Evolutionary conservation across 1,139 yeast species (phyloP), one percentile per base, ranked within the genome.

Genomic region (Kazachstania sp.): DNA sequence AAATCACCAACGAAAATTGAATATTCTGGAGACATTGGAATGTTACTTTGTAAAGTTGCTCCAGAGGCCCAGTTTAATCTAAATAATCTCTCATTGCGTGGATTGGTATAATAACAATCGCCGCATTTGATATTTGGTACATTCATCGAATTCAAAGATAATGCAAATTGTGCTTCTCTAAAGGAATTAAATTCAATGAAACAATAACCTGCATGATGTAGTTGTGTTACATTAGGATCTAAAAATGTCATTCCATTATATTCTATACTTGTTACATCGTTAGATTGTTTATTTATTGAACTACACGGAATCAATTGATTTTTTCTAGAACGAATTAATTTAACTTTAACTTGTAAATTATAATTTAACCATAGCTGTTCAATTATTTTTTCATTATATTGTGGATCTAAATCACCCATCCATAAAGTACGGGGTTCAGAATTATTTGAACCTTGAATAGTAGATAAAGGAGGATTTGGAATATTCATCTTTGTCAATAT

Each of bases 381-480:
- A 45, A 90, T 78, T 43, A 78, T 72, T 15, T 70, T 71, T 64
- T 88, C 97, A 53, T 84, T 88, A 81, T 94, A 85, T 67, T 79
- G 73, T 1, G 94, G 86, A 57, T 88, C 96, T 42, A 90, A 70
- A 64, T 88, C 97, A 11, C 97, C 97, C 97, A 90, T 90, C 96
- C 96, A 88, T 46, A 87, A 65, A 2, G 84, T 79, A 49, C 79
- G 67, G 13, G 75, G 71, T 15, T 70, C 69, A 15, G 38, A 37
- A 19, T 20, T 30, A 16, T 20, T 36, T 3, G 45, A 23, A 31
- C 7, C n/a, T n/a, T 38, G 44, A 13, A 20, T 29, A 9, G 26
- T 36, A 13, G 37, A 36, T 4, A 16, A 16, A 19, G 26, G n/a
- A 12, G 39, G 38, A 6, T 39, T 18, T n/a, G 44, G 39, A 23